Evolutionary conservation across 2,329 filamentous ascomycete species (phyloP), one percentile per base, ranked within the genome.

Genomic region (Pyrenophora teres): DNA sequence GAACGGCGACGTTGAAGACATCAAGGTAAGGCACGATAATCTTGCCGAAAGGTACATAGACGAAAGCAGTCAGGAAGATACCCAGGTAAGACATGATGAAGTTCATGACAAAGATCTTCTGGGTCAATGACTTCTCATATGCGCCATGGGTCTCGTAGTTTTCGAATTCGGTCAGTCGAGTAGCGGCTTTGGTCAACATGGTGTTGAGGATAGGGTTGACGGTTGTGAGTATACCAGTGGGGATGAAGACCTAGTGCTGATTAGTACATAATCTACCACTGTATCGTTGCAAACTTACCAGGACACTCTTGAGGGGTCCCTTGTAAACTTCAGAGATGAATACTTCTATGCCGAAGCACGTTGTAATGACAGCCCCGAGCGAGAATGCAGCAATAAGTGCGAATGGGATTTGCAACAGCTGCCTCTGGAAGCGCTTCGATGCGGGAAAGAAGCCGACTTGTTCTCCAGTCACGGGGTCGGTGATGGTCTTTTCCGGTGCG

Each of bases 41-140:
- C 53, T 86, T 85, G 12, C 90, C 93, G 64, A 97, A 97, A 0
- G 93, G 93, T 16, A 96, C 90, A 66, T 97, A 97, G 57, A 97
- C 86, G 63, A 97, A 97, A 0, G 92, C 90, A 0, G 92, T 97
- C 15, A 97, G 82, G 68, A 96, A 87, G 40, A 71, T 87, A 1
- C 91, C 89, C 45, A 96, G 85, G 71, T 97, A 97, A 0, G 92
- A 96, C 5, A 92, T 96, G 75, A 97, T 93, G 75, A 97, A 96
- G 78, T 97, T 96, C 67, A 97, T 84, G 12, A 97, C 86, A 67
- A 99, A 97, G 30, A 96, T 88, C 78, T 99, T 99, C 52, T 90
- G 87, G 0, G 94, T 90, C 69, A 96, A 83, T 1, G 92, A 89
- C 16, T 89, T 85, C 54, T 96, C 86, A 65, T 96, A 89, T 12